phyloP scores from a whole-genome alignment of 176 grass and related monocot genomes.

The Elaeis guineensis region DNA sequence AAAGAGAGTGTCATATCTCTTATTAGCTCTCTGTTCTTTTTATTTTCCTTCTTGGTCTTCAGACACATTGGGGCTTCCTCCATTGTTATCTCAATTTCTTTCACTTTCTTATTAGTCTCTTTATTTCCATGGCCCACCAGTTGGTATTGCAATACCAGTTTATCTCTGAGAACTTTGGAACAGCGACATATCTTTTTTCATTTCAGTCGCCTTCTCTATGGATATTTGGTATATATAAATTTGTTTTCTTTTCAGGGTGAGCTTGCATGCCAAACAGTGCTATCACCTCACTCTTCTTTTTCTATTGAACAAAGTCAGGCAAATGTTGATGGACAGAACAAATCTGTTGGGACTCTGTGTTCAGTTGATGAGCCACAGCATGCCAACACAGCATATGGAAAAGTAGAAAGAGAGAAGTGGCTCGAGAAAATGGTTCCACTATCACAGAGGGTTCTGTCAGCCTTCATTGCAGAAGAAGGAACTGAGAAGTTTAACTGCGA shows the following conservation, averaged over 20 bases:
- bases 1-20: no score
- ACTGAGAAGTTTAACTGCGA: conserved; percentile 33
- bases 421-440: conserved; percentile 48
- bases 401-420: conserved; percentile 36
- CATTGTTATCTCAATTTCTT: no score
- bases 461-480: conserved; percentile 63
- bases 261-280: conserved; percentile 26
- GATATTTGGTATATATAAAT: no score
- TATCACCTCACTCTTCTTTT: conserved; percentile 38
- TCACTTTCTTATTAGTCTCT: no score
- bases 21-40: no score
- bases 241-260: conserved; percentile 29
- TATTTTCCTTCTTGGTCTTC: no score
- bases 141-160: no score
- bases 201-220: no score
- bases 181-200: no score
- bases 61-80: no score
- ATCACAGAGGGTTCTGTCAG: conserved; percentile 71
- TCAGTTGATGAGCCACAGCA: conserved; percentile 9
- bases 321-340: conserved; percentile 28
- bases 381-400: conserved; percentile 11
- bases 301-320: conserved; percentile 25
- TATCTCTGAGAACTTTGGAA: no score
- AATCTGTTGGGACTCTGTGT: conserved; percentile 17
- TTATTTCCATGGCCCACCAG: no score